A percentile compares a stretch with the other conserved stretches of the same genome.
phyloP scores from a whole-genome alignment of 2,329 filamentous ascomycete genomes.

The Zarea fungicola region DNA sequence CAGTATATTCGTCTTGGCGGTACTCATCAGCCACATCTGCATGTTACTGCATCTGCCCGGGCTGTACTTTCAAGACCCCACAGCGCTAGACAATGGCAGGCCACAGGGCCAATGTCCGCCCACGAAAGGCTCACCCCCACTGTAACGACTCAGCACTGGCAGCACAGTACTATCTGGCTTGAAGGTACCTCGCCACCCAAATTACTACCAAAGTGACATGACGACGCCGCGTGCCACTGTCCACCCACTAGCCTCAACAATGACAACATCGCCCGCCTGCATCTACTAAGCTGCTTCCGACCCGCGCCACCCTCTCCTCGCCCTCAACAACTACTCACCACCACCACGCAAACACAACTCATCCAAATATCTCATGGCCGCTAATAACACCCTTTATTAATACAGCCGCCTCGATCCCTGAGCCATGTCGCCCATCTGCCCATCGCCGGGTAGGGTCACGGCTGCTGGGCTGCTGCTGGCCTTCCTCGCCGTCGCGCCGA shows the following conservation, averaged over 20 bases:
- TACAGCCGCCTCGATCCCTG: not conserved
- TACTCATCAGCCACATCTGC: not conserved
- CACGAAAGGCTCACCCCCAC: not conserved
- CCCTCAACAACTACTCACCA: not conserved
- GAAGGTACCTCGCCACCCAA: not conserved
- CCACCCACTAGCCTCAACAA: conserved; percentile 6
- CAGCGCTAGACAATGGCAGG: too few species aligned
- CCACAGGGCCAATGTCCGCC: not conserved
- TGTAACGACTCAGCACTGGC: not conserved
- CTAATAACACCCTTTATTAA: not conserved
- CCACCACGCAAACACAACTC: not conserved
- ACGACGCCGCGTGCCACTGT: conserved; percentile 5
- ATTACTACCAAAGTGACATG: not conserved
- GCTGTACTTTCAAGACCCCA: not conserved
- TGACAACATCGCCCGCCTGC: conserved; percentile 18
- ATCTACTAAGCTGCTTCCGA: not conserved
- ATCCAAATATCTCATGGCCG: not conserved
- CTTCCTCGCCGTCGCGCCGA: conserved; percentile 56
- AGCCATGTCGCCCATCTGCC: conserved; percentile 31
- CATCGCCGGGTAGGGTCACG: conserved; percentile 58
- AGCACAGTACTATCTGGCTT: not conserved
- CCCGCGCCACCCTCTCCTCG: conserved; percentile 3
- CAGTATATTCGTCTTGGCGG: not conserved
- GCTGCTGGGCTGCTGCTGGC: conserved; percentile 59
- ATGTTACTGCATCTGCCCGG: not conserved